Conservation (phyloP, 2,329 filamentous ascomycete species). For the Neonectria magnoliae region DNA sequence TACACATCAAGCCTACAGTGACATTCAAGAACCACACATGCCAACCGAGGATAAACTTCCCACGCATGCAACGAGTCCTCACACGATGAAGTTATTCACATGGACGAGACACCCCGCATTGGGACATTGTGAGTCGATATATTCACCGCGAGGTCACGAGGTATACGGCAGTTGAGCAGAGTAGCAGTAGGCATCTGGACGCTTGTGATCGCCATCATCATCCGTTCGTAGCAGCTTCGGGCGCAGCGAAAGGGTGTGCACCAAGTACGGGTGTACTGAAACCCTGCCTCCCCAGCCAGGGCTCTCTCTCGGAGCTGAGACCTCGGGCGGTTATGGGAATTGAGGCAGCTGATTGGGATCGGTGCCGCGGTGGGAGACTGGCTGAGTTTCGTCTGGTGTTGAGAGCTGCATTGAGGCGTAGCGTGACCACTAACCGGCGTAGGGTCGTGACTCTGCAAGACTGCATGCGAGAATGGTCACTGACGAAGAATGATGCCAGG, state of each 20-base stretch:
- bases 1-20: neutral
- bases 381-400: conserved; percentile 27
- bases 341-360: conserved; percentile 42
- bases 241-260: conserved; percentile 21
- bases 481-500: neutral
- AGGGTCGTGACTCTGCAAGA: conserved; percentile 30
- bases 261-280: conserved; percentile 33
- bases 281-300: conserved; percentile 19
- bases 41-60: conserved; percentile 8
- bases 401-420: conserved; percentile 23
- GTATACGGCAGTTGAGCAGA: conserved; percentile 18
- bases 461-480: conserved; percentile 1
- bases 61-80: conserved; percentile 12
- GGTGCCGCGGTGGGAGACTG: conserved; percentile 28
- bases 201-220: conserved; percentile 14
- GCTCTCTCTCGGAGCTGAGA: neutral
- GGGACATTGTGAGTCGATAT: neutral
- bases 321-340: conserved; percentile 22
- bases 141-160: conserved; percentile 10
- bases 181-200: conserved; percentile 1
- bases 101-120: conserved; percentile 17
- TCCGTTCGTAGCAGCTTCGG: conserved; percentile 16
- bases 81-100: conserved; percentile 41
- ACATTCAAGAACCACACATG: conserved; percentile 16
- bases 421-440: conserved; percentile 30